These are phyloP conservation scores for Collybiopsis confluens DNA, from an alignment of 768 basidiomycete genomes.

Conservation along the genomic window DNA sequence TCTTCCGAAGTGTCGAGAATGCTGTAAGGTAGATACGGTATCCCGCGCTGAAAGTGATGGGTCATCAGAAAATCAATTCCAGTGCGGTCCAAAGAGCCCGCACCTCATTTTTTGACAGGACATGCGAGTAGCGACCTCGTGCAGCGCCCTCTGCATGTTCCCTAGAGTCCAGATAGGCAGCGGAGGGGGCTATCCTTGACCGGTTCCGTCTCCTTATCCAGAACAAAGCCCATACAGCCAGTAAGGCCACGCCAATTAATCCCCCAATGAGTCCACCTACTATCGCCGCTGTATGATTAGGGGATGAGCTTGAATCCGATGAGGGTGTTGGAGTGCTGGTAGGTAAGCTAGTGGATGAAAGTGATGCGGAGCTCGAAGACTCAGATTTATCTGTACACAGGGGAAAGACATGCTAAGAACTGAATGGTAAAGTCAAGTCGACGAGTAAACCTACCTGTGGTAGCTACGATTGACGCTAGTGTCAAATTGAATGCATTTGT, in stretches of 20 bases:
- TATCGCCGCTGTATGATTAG: not conserved
- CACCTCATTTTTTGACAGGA: not conserved
- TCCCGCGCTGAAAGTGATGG: not conserved
- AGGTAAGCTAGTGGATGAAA: not conserved
- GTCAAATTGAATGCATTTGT: slow-evolving; percentile 2
- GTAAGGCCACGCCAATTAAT: not conserved
- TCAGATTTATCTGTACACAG: slow-evolving; percentile 1
- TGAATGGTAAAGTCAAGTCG: not conserved
- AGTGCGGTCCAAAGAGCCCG: not conserved
- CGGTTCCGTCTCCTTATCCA: not conserved
- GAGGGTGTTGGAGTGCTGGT: not conserved
- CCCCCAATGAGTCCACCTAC: slow-evolving; percentile 5
- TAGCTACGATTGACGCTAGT: not conserved
- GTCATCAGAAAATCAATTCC: not conserved
- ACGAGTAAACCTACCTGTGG: not conserved
- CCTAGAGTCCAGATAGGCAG: not conserved
- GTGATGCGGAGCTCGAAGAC: not conserved
- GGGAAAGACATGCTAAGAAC: not conserved
- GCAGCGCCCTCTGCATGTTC: not conserved
- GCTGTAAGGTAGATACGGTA: not conserved
- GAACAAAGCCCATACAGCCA: not conserved
- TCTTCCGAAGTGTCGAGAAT: not conserved
- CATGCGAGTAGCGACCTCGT: not conserved
- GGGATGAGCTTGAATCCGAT: not conserved
- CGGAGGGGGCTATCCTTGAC: not conserved